phyloP scores from a whole-genome alignment of 805 yeast species.

The Hanseniaspora thailandica region DNA sequence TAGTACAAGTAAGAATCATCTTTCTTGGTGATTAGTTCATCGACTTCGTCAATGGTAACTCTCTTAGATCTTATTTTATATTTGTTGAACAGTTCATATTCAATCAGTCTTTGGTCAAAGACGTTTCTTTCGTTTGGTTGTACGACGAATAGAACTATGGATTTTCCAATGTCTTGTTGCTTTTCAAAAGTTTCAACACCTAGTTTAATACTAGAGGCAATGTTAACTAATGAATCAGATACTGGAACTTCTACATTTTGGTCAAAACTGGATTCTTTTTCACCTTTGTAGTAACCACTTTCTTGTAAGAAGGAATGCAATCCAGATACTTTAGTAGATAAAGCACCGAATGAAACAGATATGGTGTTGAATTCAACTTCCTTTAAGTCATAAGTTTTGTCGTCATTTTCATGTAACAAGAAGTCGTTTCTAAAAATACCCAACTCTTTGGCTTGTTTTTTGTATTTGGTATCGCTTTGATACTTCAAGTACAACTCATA shows the following conservation, averaged over 20 bases:
- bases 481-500: conserved; percentile 49
- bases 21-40: conserved; percentile 33
- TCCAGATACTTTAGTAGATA: conserved; percentile 67
- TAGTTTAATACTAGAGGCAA: conserved; percentile 59
- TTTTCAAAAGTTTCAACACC: conserved; percentile 47
- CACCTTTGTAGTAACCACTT: conserved; percentile 41
- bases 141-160: conserved; percentile 61
- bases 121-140: conserved; percentile 82
- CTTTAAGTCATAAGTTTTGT: conserved; percentile 43
- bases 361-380: conserved; percentile 96
- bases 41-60: conserved; percentile 51
- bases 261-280: conserved; percentile 19
- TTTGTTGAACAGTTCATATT: conserved; percentile 48
- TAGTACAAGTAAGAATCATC: conserved; percentile 40
- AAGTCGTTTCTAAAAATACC: conserved; percentile 90
- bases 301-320: conserved; percentile 58
- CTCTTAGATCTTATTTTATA: conserved; percentile 54
- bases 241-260: conserved; percentile 44
- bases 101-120: conserved; percentile 81
- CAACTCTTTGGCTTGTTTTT: conserved; percentile 52
- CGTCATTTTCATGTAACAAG: conserved; percentile 43
- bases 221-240: conserved; percentile 48
- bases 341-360: conserved; percentile 88
- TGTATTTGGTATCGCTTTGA: conserved; percentile 32
- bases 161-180: conserved; percentile 26